Conservation (phyloP, 352 stramenopile species). For the Pythium brassicae region DNA sequence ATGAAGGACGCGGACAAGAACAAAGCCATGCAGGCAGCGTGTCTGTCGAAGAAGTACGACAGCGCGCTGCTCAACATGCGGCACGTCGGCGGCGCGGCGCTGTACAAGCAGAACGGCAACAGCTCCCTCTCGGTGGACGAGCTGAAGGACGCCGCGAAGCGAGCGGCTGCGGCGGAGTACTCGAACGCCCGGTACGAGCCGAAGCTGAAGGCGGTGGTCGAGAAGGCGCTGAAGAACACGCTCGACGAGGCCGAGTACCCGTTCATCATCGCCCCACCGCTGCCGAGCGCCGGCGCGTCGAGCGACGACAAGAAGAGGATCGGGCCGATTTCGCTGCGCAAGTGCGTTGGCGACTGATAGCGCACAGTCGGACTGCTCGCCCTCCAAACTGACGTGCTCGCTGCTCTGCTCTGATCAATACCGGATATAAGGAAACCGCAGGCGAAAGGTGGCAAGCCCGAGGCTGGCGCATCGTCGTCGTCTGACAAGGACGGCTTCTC, state of each 20-base stretch:
- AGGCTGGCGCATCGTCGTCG: conserved; percentile 13
- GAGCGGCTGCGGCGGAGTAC: conserved; percentile 61
- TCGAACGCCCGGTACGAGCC: conserved; percentile 78
- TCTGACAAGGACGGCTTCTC: conserved; percentile 48
- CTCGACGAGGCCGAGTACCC: conserved; percentile 70
- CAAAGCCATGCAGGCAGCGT: conserved; percentile 81
- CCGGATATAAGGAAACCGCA: conserved; percentile 26
- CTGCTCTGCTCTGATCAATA: conserved; percentile 1
- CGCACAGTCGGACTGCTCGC: neutral
- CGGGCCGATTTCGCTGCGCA: conserved; percentile 62
- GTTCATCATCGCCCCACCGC: conserved; percentile 77
- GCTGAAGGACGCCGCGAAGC: conserved; percentile 62
- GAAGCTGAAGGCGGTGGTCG: conserved; percentile 58
- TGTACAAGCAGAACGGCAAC: conserved; percentile 74
- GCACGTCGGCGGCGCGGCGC: conserved; percentile 33
- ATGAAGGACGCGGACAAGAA: conserved; percentile 86
- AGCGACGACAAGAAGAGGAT: conserved; percentile 48
- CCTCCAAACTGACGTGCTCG: neutral
- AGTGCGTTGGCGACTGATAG: conserved; percentile 36
- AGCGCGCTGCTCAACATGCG: conserved; percentile 63
- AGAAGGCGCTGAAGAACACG: conserved; percentile 55
- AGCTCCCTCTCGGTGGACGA: conserved; percentile 49
- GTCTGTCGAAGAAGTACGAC: conserved; percentile 69
- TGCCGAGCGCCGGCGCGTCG: conserved; percentile 22
- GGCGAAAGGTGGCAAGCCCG: conserved; percentile 20